phyloP scores from a whole-genome alignment of 805 yeast genomes.

The Candida insectalens region DNA sequence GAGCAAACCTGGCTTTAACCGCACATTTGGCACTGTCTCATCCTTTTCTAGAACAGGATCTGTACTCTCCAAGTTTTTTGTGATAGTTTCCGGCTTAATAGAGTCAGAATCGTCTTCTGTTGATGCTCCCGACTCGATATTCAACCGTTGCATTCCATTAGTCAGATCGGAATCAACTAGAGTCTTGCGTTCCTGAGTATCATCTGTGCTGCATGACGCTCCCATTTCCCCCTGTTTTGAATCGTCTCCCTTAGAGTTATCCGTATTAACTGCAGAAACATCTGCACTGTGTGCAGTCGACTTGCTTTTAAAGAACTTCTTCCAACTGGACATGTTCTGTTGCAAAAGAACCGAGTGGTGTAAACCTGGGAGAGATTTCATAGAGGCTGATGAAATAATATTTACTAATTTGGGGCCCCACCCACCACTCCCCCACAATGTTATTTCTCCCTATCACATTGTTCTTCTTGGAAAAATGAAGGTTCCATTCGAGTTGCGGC shows the following conservation, averaged over 20 bases:
- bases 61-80: slow-evolving; percentile 20
- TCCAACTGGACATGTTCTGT: slow-evolving; percentile 24
- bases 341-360: no score
- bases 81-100: slow-evolving; percentile 14
- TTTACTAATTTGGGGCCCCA: no score
- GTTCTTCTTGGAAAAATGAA: no score
- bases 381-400: no score
- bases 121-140: no score
- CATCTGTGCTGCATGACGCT: slow-evolving; percentile 1
- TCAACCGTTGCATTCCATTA: no score
- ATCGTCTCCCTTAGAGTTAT: no score
- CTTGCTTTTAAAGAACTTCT: slow-evolving; percentile 19
- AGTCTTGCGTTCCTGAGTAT: slow-evolving; percentile 10
- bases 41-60: slow-evolving; percentile 24
- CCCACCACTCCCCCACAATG: neutral
- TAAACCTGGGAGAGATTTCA: no score
- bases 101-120: no score
- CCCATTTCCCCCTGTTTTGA: slow-evolving; percentile 8
- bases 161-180: slow-evolving; percentile 12
- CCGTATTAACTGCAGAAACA: slow-evolving; percentile 3
- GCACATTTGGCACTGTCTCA: slow-evolving; percentile 1
- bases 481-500: slow-evolving; percentile 42
- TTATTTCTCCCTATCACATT: neutral
- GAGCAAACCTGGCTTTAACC: slow-evolving; percentile 54
- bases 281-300: slow-evolving; percentile 6